Evolutionary conservation across 2,329 filamentous ascomycete genomes (phyloP).

Genomic region (Colletotrichum filicis): DNA sequence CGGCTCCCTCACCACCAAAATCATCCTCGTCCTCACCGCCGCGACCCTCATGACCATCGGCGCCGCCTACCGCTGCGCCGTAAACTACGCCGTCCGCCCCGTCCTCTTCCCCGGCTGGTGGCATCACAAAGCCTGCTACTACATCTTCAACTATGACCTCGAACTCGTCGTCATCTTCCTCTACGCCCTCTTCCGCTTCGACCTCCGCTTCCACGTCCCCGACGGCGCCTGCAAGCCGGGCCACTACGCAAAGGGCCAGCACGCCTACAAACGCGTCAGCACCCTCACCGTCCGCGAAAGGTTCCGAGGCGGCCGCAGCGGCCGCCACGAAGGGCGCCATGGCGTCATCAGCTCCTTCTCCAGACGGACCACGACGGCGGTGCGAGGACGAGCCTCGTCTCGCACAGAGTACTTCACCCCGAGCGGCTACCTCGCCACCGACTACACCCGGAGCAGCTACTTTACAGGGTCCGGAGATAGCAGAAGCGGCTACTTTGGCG

Average conservation of each 20-base stretch:
- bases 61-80: constrained; percentile 74
- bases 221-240: constrained; percentile 72
- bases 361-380: background rate
- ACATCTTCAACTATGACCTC: constrained; percentile 80
- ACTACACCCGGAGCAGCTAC: constrained; percentile 1
- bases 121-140: constrained; percentile 78
- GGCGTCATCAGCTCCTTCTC: background rate
- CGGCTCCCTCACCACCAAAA: constrained; percentile 75
- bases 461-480: background rate
- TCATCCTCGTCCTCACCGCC: constrained; percentile 70
- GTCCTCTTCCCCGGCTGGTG: constrained; percentile 70
- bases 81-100: constrained; percentile 63
- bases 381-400: background rate
- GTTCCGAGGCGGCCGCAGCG: background rate
- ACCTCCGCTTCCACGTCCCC: constrained; percentile 72
- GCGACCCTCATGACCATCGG: constrained; percentile 72
- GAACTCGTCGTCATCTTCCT: constrained; percentile 77
- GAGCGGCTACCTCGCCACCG: constrained; percentile 1
- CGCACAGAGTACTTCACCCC: constrained; percentile 8
- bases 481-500: background rate
- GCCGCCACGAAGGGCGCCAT: background rate
- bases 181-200: constrained; percentile 76
- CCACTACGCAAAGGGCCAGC: constrained; percentile 50
- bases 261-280: constrained; percentile 29
- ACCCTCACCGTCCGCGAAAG: constrained; percentile 13